Evolutionary conservation across 495 filamentous ascomycete species (phyloP), one percentile per base, ranked within the genome.

Genomic region (Oleoguttula mirabilis): DNA sequence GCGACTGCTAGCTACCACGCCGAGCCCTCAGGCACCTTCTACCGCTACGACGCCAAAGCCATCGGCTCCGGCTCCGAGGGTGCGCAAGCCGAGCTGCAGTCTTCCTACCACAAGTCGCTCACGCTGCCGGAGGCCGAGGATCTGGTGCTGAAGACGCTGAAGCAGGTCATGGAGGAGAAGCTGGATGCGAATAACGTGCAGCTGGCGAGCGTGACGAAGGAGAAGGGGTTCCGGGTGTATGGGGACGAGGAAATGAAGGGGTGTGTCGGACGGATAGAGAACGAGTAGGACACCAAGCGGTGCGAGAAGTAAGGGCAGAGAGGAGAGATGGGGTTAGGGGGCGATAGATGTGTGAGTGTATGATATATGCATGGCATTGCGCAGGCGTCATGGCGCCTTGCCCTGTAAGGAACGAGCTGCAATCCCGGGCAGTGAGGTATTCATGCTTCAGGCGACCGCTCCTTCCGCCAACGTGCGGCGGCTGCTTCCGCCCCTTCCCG

Each of bases 141-240:
- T 2, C 66, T 98, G 51, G 92, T 96, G 23, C 69, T 98, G 52
- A 95, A 95, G 76, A 98, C 90, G 27, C 64, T 98, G 62, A 98
- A 98, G 73, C 90, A 98, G 68, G 90, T 98, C 39, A 98, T 98
- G 90, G 90, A 98, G 68, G 90, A 98, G 77, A 98, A 96, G 32
- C 75, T 98, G 39, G 90, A 98, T 60, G 71, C 82, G 31, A 96
- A 96, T 74, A 98, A 96, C 58, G 92, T 98, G 52, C 90, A 96
- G 72, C 64, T 98, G 51, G 90, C 90, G 32, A 95, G 87, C 57
- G 92, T 96, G 41, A 98, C 90, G 45, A 94, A 88, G 71, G 88
- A 93, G 44, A 87, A 83, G 60, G 90, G 92, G 14, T 96, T 98
- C 72, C 80, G 81, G 61, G 95, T 98, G 71, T 95, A 98, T 69